Evolutionary conservation across 257 asterid species (phyloP).

Genomic region (Galeopsis tetrahit): DNA sequence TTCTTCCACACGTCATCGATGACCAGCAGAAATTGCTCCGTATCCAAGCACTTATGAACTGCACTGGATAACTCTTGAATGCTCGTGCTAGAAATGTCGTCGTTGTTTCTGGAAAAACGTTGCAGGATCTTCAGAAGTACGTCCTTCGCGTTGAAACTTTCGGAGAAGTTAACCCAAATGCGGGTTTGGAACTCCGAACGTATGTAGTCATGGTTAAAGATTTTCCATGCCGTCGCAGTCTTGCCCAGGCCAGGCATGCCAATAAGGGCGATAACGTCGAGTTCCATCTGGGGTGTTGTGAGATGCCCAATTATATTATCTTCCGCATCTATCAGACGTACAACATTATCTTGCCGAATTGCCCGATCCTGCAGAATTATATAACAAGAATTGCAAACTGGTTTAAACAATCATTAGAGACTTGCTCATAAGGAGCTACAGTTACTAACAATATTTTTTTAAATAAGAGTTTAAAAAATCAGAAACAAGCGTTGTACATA

Average conservation of each 20-base stretch:
- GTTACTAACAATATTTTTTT: too few species aligned
- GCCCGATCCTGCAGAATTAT: not conserved
- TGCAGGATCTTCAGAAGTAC: constrained; percentile 30
- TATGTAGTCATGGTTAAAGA: not conserved
- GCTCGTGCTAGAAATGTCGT: not conserved
- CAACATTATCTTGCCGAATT: constrained; percentile 25
- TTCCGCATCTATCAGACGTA: constrained; percentile 31
- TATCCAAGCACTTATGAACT: not conserved
- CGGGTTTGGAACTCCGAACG: not conserved
- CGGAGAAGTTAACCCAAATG: constrained; percentile 27
- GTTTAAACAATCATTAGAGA: too few species aligned
- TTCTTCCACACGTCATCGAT: not conserved
- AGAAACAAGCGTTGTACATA: too few species aligned
- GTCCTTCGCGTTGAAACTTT: constrained; percentile 17
- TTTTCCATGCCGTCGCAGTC: constrained; percentile 44
- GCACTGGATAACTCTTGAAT: not conserved
- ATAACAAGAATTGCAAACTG: too few species aligned
- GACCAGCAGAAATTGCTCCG: not conserved
- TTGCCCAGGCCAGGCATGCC: constrained; percentile 49
- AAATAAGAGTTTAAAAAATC: too few species aligned
- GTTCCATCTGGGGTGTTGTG: not conserved
- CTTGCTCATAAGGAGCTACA: too few species aligned
- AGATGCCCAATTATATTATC: not conserved
- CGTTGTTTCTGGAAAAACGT: not conserved
- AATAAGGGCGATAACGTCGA: constrained; percentile 38